These are phyloP conservation scores for Exophiala dermatitidis DNA, from an alignment of 2,329 filamentous ascomycete genomes.

Conservation along the genomic window DNA sequence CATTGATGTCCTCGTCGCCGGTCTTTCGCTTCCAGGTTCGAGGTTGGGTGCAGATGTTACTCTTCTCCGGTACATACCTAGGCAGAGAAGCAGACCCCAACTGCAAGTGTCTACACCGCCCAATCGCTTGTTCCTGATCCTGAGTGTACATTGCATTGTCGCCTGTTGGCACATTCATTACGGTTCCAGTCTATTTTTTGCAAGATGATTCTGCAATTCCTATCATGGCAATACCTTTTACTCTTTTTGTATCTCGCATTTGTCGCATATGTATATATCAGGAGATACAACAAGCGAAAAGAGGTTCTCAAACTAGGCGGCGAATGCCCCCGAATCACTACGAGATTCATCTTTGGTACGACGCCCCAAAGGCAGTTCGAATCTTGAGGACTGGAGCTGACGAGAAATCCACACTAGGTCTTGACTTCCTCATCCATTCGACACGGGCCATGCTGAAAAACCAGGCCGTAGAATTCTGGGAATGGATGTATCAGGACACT, in stretches of 20 bases:
- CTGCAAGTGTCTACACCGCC: no score
- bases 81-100: no score
- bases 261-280: slow-evolving; percentile 13
- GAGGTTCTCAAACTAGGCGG: slow-evolving; percentile 14
- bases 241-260: slow-evolving; percentile 6
- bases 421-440: slow-evolving; percentile 23
- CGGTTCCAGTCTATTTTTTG: background rate
- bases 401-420: slow-evolving; percentile 3
- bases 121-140: no score
- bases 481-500: slow-evolving; percentile 20
- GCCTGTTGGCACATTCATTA: background rate
- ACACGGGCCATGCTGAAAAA: slow-evolving; percentile 17
- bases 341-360: slow-evolving; percentile 20
- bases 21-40: no score
- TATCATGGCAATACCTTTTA: slow-evolving; percentile 16
- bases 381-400: background rate
- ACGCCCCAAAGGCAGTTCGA: background rate
- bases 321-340: slow-evolving; percentile 15
- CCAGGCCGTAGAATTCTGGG: slow-evolving; percentile 22
- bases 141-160: background rate
- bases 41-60: no score
- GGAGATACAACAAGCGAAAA: slow-evolving; percentile 17
- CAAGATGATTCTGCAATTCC: slow-evolving; percentile 12
- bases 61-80: no score
- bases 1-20: no score